Evolutionary conservation across 208 protist genomes (phyloP).

Genomic region (Herpetomonas samuelpessoai): DNA sequence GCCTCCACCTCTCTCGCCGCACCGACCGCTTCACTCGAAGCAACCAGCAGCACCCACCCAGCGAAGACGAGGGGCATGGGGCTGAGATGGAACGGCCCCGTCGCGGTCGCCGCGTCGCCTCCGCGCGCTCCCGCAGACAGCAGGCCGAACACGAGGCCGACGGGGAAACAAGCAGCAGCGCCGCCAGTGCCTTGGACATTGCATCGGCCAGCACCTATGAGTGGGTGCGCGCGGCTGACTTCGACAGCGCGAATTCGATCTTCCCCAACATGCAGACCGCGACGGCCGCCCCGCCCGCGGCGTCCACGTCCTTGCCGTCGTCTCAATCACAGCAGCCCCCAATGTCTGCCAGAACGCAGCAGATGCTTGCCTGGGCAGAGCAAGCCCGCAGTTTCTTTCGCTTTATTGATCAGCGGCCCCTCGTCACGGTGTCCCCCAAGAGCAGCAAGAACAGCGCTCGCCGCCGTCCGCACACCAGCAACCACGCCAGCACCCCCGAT

Average conservation of each 20-base stretch:
- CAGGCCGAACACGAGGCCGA: not conserved
- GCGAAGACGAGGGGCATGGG: no score
- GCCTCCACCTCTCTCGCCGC: slow-evolving; percentile 10
- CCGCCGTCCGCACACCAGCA: not conserved
- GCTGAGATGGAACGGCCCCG: no score
- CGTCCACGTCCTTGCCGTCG: not conserved
- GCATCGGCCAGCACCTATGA: not conserved
- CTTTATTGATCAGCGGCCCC: slow-evolving; percentile 50
- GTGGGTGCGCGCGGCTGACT: not conserved
- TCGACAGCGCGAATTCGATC: not conserved
- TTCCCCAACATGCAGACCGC: not conserved
- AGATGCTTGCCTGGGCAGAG: slow-evolving; percentile 47
- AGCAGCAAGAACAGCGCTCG: not conserved
- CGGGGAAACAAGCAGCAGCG: not conserved
- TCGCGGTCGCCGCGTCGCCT: no score
- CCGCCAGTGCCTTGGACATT: not conserved
- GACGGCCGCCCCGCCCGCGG: no score
- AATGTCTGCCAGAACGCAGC: slow-evolving; percentile 4
- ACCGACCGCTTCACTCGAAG: no score
- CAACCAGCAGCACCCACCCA: no score
- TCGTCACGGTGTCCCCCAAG: slow-evolving; percentile 31
- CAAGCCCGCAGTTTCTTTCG: slow-evolving; percentile 56
- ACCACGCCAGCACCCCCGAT: no score
- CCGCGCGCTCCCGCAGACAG: no score
- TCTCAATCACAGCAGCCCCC: not conserved